phyloP scores from a whole-genome alignment of 2,329 filamentous ascomycete species.

The Beauveria asiatica region DNA sequence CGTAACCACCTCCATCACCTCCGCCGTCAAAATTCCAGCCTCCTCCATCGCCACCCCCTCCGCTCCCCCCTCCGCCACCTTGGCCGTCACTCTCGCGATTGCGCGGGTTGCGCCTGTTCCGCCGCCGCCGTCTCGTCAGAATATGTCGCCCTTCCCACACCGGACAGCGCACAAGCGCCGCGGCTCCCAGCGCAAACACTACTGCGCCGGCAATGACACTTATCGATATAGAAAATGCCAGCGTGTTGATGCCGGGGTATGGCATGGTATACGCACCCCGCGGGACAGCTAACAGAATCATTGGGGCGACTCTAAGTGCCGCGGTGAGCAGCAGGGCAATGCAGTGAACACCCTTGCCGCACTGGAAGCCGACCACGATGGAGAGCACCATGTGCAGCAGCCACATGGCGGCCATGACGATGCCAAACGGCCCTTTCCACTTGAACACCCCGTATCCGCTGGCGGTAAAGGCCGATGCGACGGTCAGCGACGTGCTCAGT shows the following conservation, averaged over 20 bases:
- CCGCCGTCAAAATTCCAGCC: slow-evolving; percentile 3
- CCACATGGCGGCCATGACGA: slow-evolving; percentile 4
- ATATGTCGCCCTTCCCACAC: neutral
- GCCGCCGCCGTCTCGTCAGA: neutral
- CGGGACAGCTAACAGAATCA: neutral
- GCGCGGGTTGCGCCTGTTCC: neutral
- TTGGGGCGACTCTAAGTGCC: neutral
- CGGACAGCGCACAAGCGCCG: neutral
- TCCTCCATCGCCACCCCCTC: neutral
- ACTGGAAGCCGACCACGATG: neutral
- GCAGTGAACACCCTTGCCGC: slow-evolving; percentile 1
- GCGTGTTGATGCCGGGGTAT: neutral
- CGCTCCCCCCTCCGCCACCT: neutral
- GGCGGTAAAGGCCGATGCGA: neutral
- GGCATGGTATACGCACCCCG: neutral
- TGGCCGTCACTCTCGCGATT: neutral
- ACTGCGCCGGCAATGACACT: neutral
- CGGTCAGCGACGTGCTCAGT: neutral
- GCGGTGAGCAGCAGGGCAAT: neutral
- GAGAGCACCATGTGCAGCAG: slow-evolving; percentile 3
- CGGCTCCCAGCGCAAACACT: neutral
- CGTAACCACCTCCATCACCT: neutral
- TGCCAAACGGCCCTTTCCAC: neutral
- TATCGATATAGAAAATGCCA: neutral
- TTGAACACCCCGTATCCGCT: neutral